Evolutionary conservation across 805 yeast species (phyloP), one percentile per base, ranked within the genome.

Genomic region (Wickerhamomyces alni): DNA sequence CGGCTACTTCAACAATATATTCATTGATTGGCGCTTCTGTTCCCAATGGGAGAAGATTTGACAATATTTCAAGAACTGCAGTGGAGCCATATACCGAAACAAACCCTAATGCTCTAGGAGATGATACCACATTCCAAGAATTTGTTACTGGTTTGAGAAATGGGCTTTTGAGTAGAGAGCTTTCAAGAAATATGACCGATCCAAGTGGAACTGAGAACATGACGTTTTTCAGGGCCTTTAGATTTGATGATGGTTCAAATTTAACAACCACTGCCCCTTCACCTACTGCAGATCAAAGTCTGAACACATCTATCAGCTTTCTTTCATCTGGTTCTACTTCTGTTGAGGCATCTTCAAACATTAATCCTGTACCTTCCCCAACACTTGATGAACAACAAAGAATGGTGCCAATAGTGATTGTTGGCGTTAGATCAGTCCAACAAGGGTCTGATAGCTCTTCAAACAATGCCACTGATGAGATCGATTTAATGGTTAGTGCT

Each of bases 401-500:
- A 18, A 35, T 38, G n/a, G 62, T 72, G 4, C 79, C 79, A 1
- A 72, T 74, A 4, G 58, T 73, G 41, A 66, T 73, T 18, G 65
- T 73, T 17, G 76, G 78, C 6, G 69, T 74, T 17, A 55, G 77
- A 8, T 68, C 75, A 1, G 67, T 54, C 3, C 45, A 48, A 16
- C 55, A 51, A 13, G 45, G 38, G 4, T 24, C 39, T n/a, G 50
- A 51, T 1, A 10, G 16, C 19, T 6, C 19, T 5, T 30, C 33
- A 16, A 17, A 22, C 12, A 44, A 44, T 17, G 26, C 30, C 4
- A 38, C 38, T 54, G 38, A 43, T 13, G 48, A 47, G 21, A 43
- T 40, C 11, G 41, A 48, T 27, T 42, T 46, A 44, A 10, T 8
- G 8, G 28, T 26, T n/a, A 26, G n/a, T n/a, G 8, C n/a, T 11